A percentile compares a stretch with the other conserved stretches of the same genome.
phyloP scores from a whole-genome alignment of 345 rosid species.

The Clausena lansium region DNA sequence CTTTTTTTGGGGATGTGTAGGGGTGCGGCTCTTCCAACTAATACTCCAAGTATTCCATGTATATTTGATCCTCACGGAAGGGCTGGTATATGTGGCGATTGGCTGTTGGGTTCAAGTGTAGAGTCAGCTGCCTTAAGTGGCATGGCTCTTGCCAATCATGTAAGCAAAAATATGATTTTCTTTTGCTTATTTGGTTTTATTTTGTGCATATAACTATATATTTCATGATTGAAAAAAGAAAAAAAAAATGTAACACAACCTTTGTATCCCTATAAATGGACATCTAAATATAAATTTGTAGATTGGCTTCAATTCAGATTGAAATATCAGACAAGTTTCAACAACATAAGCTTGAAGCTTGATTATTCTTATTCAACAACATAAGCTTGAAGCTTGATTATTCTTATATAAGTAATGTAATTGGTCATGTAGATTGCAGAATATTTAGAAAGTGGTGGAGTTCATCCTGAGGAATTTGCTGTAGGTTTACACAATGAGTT shows the following conservation, averaged over 20 bases:
- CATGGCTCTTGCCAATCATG: constrained; percentile 76
- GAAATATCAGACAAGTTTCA: neutral
- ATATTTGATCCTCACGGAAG: constrained; percentile 87
- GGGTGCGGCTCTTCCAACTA: constrained; percentile 94
- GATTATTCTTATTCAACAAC: too few relatives aligned
- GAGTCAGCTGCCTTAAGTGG: constrained; percentile 94
- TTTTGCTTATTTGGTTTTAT: neutral
- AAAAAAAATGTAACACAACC: neutral
- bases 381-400: neutral
- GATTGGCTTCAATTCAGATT: neutral
- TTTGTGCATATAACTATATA: neutral
- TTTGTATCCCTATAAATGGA: neutral
- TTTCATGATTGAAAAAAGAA: neutral
- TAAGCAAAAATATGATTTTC: constrained; percentile 19
- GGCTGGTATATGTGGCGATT: constrained; percentile 93
- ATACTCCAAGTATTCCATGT: constrained; percentile 66
- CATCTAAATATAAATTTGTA: neutral
- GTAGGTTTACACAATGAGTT: constrained; percentile 62
- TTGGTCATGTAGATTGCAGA: constrained; percentile 57
- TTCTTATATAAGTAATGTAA: neutral
- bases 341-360: neutral
- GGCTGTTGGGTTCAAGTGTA: constrained; percentile 82
- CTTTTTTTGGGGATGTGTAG: constrained; percentile 45
- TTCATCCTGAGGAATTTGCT: constrained; percentile 55
- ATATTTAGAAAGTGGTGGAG: constrained; percentile 51